These are phyloP conservation scores for Suillus placidus DNA, from an alignment of 768 basidiomycete genomes.

Conservation along the genomic window DNA sequence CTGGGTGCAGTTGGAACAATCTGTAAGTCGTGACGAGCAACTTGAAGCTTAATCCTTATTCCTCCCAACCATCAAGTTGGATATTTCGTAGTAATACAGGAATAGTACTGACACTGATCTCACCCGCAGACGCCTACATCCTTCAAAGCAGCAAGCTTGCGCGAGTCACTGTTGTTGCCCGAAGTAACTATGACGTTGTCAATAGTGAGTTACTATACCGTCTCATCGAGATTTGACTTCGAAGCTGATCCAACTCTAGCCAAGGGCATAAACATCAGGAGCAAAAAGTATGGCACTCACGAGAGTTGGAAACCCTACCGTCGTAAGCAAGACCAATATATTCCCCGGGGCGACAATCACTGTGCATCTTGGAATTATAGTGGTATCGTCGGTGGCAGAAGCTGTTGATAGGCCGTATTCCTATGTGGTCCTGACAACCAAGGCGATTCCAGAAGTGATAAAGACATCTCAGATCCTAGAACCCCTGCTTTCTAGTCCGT, in stretches of 20 bases:
- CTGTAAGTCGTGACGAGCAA: slow-evolving; percentile 43
- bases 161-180: slow-evolving; percentile 70
- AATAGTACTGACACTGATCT: not conserved
- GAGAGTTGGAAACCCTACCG: slow-evolving; percentile 6
- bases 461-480: slow-evolving; percentile 59
- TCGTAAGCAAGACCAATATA: not conserved
- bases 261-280: slow-evolving; percentile 58
- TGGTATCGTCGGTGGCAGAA: slow-evolving; percentile 57
- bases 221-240: not conserved
- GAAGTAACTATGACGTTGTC: slow-evolving; percentile 65
- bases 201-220: not conserved
- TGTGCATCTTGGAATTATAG: slow-evolving; percentile 36
- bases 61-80: not conserved
- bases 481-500: slow-evolving; percentile 53
- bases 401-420: slow-evolving; percentile 64
- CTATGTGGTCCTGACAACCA: slow-evolving; percentile 70
- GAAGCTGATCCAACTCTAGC: slow-evolving; percentile 33
- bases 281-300: slow-evolving; percentile 4
- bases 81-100: not conserved
- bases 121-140: slow-evolving; percentile 51
- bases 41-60: not conserved
- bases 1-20: slow-evolving; percentile 69
- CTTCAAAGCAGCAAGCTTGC: slow-evolving; percentile 41
- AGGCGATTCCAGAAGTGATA: slow-evolving; percentile 67
- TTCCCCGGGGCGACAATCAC: not conserved